Evolutionary conservation across 257 asterid species (phyloP).

Genomic region (Gardenia jasminoides): DNA sequence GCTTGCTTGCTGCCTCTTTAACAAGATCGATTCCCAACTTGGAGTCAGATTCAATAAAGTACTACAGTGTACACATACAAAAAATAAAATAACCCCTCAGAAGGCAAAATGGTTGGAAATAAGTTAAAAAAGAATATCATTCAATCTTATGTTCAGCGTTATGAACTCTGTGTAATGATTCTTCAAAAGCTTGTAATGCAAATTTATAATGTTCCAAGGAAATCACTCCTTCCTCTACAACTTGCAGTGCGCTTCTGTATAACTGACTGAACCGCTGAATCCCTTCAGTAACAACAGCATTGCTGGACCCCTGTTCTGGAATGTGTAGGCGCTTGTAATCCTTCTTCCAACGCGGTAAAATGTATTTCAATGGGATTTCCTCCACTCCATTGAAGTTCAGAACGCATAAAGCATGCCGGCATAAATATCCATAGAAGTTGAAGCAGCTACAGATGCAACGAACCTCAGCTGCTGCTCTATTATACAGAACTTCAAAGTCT

Average conservation of each 20-base stretch:
- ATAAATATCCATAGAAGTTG: conserved; percentile 73
- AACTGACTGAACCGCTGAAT: conserved; percentile 50
- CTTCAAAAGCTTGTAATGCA: conserved; percentile 57
- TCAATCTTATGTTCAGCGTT: conserved; percentile 31
- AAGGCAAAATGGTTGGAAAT: too few species aligned
- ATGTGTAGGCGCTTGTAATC: conserved; percentile 55
- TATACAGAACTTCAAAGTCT: conserved; percentile 67
- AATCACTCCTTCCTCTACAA: conserved; percentile 76
- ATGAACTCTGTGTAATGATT: conserved; percentile 63
- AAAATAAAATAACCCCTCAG: not conserved
- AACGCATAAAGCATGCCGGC: conserved; percentile 76
- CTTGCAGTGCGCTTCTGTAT: conserved; percentile 67
- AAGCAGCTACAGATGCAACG: conserved; percentile 83
- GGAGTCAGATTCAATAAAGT: not conserved
- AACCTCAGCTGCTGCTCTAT: conserved; percentile 54
- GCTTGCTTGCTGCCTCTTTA: too few species aligned
- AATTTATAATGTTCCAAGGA: conserved; percentile 71
- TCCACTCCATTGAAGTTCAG: conserved; percentile 75
- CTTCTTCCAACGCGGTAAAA: conserved; percentile 67
- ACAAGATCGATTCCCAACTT: too few species aligned
- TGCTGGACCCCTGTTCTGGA: conserved; percentile 28
- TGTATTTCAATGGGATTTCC: conserved; percentile 65
- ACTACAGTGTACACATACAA: not conserved
- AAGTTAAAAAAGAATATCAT: conserved; percentile 1
- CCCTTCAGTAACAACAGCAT: conserved; percentile 32